Conservation (phyloP, 2,329 filamentous ascomycete species). For the Xylaria sp. region DNA sequence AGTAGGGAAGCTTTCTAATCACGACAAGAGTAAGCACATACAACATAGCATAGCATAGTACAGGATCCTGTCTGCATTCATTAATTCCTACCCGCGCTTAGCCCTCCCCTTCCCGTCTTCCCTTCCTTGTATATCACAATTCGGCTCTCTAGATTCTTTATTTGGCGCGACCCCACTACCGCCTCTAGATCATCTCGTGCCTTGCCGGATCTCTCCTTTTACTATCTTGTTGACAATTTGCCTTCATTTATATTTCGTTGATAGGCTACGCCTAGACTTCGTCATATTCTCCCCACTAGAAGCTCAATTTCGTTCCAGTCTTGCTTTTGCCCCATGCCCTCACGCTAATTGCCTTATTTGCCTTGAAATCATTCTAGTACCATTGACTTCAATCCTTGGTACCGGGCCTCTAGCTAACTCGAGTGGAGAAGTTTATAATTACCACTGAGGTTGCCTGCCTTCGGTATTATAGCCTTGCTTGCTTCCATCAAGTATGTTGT, state of each 20-base stretch:
- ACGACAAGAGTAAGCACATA: conserved; percentile 16
- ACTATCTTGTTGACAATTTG: background rate
- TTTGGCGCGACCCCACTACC: background rate
- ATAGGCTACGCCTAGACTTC: background rate
- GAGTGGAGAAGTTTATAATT: conserved; percentile 34
- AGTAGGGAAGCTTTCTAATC: conserved; percentile 12
- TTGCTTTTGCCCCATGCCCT: conserved; percentile 2
- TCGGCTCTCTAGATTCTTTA: background rate
- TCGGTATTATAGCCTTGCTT: conserved; percentile 18
- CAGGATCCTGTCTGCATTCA: background rate
- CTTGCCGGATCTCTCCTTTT: background rate
- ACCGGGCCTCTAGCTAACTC: conserved; percentile 32
- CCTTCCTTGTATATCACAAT: background rate
- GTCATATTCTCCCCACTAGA: background rate
- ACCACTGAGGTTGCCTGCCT: conserved; percentile 25
- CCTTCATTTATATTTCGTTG: background rate
- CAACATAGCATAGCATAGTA: background rate
- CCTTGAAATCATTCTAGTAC: conserved; percentile 9
- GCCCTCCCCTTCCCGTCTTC: background rate
- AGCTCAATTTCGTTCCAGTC: conserved; percentile 8
- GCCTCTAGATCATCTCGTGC: background rate
- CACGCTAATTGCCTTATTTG: conserved; percentile 13
- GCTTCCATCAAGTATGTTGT: conserved; percentile 12
- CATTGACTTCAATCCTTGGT: conserved; percentile 5
- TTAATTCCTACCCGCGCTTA: background rate